Evolutionary conservation across 2,329 filamentous ascomycete species (phyloP).

Genomic region (Plenodomus tracheiphilus): DNA sequence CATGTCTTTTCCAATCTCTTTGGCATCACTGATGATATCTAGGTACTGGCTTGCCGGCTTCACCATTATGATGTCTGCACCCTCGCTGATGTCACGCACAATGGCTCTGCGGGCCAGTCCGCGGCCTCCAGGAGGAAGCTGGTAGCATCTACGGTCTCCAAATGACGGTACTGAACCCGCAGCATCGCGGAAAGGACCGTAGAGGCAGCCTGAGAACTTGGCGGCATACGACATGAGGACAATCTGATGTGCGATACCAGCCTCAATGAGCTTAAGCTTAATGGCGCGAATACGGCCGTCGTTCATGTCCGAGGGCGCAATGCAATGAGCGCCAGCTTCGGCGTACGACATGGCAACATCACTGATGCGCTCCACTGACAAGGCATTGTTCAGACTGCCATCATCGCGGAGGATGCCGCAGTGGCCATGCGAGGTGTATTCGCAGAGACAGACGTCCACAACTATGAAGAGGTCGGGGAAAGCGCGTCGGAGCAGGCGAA

Average conservation of each 20-base stretch:
- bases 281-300: slow-evolving; percentile 96
- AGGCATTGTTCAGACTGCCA: slow-evolving; percentile 86
- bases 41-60: slow-evolving; percentile 96
- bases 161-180: slow-evolving; percentile 90
- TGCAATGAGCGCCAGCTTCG: slow-evolving; percentile 92
- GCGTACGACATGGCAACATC: slow-evolving; percentile 98
- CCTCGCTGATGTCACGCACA: slow-evolving; percentile 84
- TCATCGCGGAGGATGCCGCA: slow-evolving; percentile 95
- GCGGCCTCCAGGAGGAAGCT: slow-evolving; percentile 88
- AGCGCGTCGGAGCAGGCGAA: slow-evolving; percentile 77
- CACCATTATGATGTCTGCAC: slow-evolving; percentile 98
- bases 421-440: slow-evolving; percentile 97
- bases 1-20: slow-evolving; percentile 88
- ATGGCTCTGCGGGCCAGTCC: slow-evolving; percentile 92
- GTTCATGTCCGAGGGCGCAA: slow-evolving; percentile 98
- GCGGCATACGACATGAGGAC: slow-evolving; percentile 97
- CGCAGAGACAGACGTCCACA: slow-evolving; percentile 93
- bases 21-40: slow-evolving; percentile 96
- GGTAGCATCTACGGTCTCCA: slow-evolving; percentile 94
- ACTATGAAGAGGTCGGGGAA: slow-evolving; percentile 93
- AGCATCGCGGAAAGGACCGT: slow-evolving; percentile 95
- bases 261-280: slow-evolving; percentile 95
- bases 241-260: slow-evolving; percentile 87
- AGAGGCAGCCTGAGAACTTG: slow-evolving; percentile 95
- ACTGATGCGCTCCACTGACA: slow-evolving; percentile 91